Evolutionary conservation across 306 rosid genomes (phyloP), one percentile per base, ranked within the genome.

Genomic region (Mimosa pudica): DNA sequence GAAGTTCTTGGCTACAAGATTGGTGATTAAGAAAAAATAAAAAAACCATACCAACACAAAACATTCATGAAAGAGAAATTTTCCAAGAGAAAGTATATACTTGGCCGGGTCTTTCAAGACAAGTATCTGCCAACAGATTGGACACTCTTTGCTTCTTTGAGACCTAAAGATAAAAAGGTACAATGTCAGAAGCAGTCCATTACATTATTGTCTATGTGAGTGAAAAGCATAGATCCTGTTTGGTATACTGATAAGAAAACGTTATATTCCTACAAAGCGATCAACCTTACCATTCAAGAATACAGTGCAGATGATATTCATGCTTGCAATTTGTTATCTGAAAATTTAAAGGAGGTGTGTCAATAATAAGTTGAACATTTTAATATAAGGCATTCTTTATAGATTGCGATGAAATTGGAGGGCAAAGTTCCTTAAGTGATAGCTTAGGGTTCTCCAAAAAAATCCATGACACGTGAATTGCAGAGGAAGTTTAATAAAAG

Each of bases 261-360:
- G 51, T 2, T 45, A 73, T 67, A 41, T 46, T 58, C 69, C 63
- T 36, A 68, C 13, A 45, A 47, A 48, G 62, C 71, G 44, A 76
- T 47, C 49, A 58, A 60, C 64, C 84, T 77, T 84, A 95, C 98
- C 98, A 95, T 85, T 95, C 98, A 73, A 95, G 90, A 80, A 95
- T 95, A 84, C 98, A 95, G 60, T 92, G 98, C 82, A 95, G 90
- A 84, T 95, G 98, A 82, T 92, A 95, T 79, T 95, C 98, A 75
- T 95, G 98, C 74, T 89, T 95, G 96, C 98, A 95, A 85, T 82
- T 83, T 62, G 98, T 95, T 79, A 90, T 84, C 98, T 95, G 93
- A 69, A 81, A 71, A 71, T 77, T 78, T 47, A 79, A 66, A 80
- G 30, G 62, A 82, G 72, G 71, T 65, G 62, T 44, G 81, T 81